Percentiles rank a stretch among this genome's conserved stretches.
Conservation (phyloP, 768 basidiomycete species). For the Hebeloma cylindrosporum region DNA sequence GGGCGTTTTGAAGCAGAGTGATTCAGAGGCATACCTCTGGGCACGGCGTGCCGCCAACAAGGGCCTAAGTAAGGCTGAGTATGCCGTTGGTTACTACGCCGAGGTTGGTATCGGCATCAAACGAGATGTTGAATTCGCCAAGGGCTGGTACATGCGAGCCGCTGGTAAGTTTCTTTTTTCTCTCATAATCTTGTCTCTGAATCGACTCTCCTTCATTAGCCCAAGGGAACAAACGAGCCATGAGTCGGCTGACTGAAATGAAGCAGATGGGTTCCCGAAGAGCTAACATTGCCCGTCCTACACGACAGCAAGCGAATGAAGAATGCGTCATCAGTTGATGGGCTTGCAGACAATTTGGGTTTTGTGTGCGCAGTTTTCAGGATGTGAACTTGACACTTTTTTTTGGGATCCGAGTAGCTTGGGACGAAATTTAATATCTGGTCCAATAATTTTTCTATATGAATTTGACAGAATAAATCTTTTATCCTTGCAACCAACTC, state of each 20-base stretch:
- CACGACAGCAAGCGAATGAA: conserved; percentile 89
- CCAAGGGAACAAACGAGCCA: conserved; percentile 97
- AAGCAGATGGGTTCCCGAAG: conserved; percentile 83
- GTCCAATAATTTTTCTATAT: no score
- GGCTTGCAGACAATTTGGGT: background rate
- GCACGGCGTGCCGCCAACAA: conserved; percentile 95
- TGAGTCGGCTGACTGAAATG: conserved; percentile 94
- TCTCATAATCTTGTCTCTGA: background rate
- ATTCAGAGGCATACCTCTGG: conserved; percentile 99
- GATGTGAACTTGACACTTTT: no score
- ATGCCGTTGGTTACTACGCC: conserved; percentile 97
- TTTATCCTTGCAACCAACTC: no score
- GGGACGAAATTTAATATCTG: no score
- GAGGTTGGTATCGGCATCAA: conserved; percentile 98
- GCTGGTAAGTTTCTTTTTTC: conserved; percentile 65
- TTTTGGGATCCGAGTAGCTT: no score
- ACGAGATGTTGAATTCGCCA: conserved; percentile 93
- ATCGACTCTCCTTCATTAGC: conserved; percentile 44
- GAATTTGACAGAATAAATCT: no score
- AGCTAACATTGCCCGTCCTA: conserved; percentile 77
- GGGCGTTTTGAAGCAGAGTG: conserved; percentile 94
- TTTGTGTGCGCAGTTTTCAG: no score
- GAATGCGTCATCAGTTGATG: conserved; percentile 73
- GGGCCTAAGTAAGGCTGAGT: conserved; percentile 95
- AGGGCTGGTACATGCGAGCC: conserved; percentile 98